Evolutionary conservation across 2,329 filamentous ascomycete genomes (phyloP), one percentile per base, ranked within the genome.

Genomic region (Penicillium decumbens): DNA sequence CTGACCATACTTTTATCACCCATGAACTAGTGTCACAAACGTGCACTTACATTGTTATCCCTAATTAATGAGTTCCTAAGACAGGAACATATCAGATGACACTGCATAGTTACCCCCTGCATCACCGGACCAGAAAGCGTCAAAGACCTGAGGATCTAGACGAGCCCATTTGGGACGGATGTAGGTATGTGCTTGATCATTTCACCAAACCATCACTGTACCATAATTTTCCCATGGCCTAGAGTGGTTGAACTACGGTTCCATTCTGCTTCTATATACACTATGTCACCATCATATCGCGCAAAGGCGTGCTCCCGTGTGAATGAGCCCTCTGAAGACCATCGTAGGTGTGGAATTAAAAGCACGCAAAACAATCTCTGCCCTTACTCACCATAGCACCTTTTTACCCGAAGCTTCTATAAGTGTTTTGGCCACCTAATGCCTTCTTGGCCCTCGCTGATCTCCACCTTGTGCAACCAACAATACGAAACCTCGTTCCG

Each of bases 321-420:
- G 24, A 48, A 44, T 41, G 28, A 44, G 45, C 35, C 45, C 30
- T 38, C 41, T 51, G 27, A 29, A 24, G 37, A 38, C 20, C 35
- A 13, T 15, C 27, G 28, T 24, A 32, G 23, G 27, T 32, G 43
- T 41, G 30, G 42, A 33, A 27, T 32, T 33, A 18, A 38, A 41
- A 54, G 54, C 54, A 56, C 54, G 54, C 54, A 51, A 54, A 50
- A 41, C 8, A 4, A 45, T 35, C 54, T 51, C 30, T 46, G 48
- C 45, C 20, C 37, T 25, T 35, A 13, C 51, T 49, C 51, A 51
- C 43, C 37, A 43, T 46, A 15, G 24, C 37, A 8, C 13, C 45
- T 13, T 24, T 27, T 18, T 18, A 18, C 24, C 23, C 38, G 23
- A 43, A 47, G 46, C 32, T 29, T 45, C 47, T 50, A 53, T 50